A percentile compares a stretch with the other conserved stretches of the same genome.
Conservation (phyloP, 768 basidiomycete species). For the Cyclocybe aegerita region DNA sequence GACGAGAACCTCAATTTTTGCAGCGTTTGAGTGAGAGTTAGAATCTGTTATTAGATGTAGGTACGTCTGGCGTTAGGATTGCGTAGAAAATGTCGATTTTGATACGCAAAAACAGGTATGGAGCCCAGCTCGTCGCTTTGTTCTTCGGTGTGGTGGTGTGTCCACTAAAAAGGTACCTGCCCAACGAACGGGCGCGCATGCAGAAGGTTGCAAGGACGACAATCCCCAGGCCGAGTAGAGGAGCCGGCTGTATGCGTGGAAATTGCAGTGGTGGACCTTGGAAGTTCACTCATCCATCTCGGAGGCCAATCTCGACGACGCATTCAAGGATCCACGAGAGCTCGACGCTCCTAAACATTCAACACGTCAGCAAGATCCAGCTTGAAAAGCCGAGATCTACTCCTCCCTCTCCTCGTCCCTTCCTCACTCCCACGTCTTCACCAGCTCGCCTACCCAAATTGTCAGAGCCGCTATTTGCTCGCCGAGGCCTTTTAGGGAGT, state of each 20-base stretch:
- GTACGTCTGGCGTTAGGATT: too few relatives aligned
- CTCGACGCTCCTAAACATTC: constrained; percentile 54
- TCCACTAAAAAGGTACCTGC: too few relatives aligned
- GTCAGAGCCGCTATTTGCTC: constrained; percentile 45
- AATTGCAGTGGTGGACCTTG: constrained; percentile 55
- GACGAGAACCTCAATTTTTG: too few relatives aligned
- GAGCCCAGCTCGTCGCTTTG: too few relatives aligned
- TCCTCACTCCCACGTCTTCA: constrained; percentile 41
- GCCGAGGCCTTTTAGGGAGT: constrained; percentile 61
- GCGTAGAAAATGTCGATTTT: too few relatives aligned
- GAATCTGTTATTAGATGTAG: too few relatives aligned
- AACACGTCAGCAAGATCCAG: background rate
- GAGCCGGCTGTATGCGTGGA: constrained; percentile 37
- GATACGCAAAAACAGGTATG: too few relatives aligned
- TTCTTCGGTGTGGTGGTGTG: too few relatives aligned
- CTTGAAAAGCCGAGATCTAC: constrained; percentile 29
- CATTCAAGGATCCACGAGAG: constrained; percentile 64
- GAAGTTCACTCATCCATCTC: constrained; percentile 65
- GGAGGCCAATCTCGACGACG: constrained; percentile 66
- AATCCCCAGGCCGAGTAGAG: too few relatives aligned
- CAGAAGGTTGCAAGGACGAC: too few relatives aligned
- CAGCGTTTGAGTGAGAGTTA: too few relatives aligned
- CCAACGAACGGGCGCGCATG: too few relatives aligned
- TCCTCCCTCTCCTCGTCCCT: constrained; percentile 41
- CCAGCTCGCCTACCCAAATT: constrained; percentile 39